Evolutionary conservation across 1,139 yeast genomes (phyloP), one percentile per base, ranked within the genome.

Genomic region (Candida gigantensis): DNA sequence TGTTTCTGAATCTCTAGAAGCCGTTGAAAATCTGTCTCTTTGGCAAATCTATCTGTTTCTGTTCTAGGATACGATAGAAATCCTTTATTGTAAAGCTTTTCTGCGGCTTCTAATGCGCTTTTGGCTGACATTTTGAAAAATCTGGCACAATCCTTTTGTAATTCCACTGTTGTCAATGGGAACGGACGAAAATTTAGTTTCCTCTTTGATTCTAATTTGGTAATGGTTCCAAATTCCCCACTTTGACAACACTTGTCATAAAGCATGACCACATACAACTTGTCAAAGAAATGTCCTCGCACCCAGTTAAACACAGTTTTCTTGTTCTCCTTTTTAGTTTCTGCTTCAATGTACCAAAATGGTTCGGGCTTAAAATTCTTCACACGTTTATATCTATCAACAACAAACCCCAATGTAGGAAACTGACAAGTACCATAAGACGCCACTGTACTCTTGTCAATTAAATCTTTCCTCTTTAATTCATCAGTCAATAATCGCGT

Each of bases 371-470:
- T 64, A 56, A 92, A 92, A 43, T 69, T 67, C 53, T 79, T 74
- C 17, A 85, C 87, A 38, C 96, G 68, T 43, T 80, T 80, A 56
- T 82, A 89, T 42, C 98, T 66, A 55, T 94, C 98, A n/a, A 92
- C 97, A 1, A 94, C 90, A 60, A 94, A 94, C 2, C 98, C 97
- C 36, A 94, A 65, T 0, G 98, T 92, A 1, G 99, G 99, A 50
- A 92, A 92, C 56, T 94, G 99, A 56, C 99, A 94, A 1, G 96
- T 80, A 1, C 98, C 97, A 56, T 89, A 90, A 1, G 96, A 87
- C 46, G 67, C 66, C 25, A 64, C 48, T 42, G 62, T 57, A 45
- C 62, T 37, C 45, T 55, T 50, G 21, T 58, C 46, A 35, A 55
- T 41, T 33, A 57, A 49, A 35, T 52, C 43, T 44, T 46, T 47